Conservation (phyloP, 768 basidiomycete species). For the Chalciporus pseudorubinellus region DNA sequence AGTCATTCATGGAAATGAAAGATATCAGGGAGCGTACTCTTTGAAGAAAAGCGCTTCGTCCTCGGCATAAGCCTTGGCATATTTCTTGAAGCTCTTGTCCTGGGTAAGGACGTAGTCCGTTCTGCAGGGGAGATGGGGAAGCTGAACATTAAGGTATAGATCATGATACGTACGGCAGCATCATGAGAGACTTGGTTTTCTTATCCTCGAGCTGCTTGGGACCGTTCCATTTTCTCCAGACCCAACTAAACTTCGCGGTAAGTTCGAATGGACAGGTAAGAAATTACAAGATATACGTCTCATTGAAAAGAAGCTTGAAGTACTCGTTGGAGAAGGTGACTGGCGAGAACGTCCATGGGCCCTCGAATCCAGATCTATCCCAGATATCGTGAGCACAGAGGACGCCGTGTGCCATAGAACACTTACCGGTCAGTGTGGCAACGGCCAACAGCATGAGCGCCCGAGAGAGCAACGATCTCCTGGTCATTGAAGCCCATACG, state of each 20-base stretch:
- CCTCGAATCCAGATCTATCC: conserved; percentile 71
- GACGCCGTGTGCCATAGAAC: neutral
- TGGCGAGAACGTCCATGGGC: conserved; percentile 95
- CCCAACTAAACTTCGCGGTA: conserved; percentile 49
- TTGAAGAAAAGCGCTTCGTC: conserved; percentile 87
- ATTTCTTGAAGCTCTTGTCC: conserved; percentile 93
- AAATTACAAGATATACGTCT: conserved; percentile 51
- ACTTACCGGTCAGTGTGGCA: conserved; percentile 81
- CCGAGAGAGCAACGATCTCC: conserved; percentile 93
- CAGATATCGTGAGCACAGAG: neutral
- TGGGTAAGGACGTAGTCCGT: conserved; percentile 86
- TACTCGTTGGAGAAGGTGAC: conserved; percentile 85
- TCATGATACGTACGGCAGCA: conserved; percentile 73
- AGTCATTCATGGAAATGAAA: neutral
- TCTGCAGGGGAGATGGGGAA: conserved; percentile 31
- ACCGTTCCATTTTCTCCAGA: conserved; percentile 94
- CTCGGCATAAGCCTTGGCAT: conserved; percentile 82
- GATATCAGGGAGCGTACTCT: conserved; percentile 59
- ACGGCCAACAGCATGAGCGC: conserved; percentile 94
- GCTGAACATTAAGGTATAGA: neutral
- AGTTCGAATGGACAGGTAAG: neutral
- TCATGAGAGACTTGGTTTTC: conserved; percentile 86
- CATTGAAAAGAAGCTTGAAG: conserved; percentile 81
- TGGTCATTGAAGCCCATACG: conserved; percentile 93
- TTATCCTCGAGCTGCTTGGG: conserved; percentile 95